Evolutionary conservation across 257 asterid species (phyloP), one percentile per base, ranked within the genome.

Genomic region (Primulina huaijiensis): DNA sequence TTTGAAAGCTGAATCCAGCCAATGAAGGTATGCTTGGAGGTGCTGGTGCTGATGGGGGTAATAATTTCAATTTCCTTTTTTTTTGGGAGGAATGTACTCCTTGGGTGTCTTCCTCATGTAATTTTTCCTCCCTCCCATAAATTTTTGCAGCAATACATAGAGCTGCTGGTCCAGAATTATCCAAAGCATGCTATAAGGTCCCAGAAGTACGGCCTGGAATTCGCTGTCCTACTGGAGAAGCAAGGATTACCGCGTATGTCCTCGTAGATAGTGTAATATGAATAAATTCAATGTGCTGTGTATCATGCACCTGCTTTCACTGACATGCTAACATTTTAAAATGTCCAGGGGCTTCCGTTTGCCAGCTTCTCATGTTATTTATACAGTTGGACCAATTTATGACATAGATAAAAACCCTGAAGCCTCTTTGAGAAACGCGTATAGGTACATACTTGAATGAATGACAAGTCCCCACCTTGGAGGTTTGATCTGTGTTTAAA

Each of bases 201-300:
- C 90, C 82, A 55, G 93, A 94, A 87, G 97, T 89, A 46, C 84
- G 74, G 77, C 91, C 86, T 34, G 92, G 95, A 71, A 84, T 94
- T 70, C 92, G 99, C 55, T 94, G 99, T 77, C 99, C 99, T 69
- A 85, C 90, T 8, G 99, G 99, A 75, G 97, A 94, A 94, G 99
- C 99, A 52, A 91, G 92, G 80, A 91, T 94, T 82, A 91, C 99
- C 14, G 90, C 68, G 99, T 91, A 84, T 34, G 86, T 75, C 27
- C 43, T 74, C 74, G 12, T 60, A 55, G 25, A 40, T 58, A 27
- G 60, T 50, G 34, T 34, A 25, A 62, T 38, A 21, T 72, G 33
- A 21, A 57, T 65, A 25, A 19, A 19, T 35, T 19, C 20, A 27
- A 27, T 31, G 1, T 31, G 23, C 5, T 38, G 5, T 2, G 20